These are phyloP conservation scores for Penicillium antarcticum DNA, from an alignment of 495 filamentous ascomycete genomes.

Conservation along the genomic window DNA sequence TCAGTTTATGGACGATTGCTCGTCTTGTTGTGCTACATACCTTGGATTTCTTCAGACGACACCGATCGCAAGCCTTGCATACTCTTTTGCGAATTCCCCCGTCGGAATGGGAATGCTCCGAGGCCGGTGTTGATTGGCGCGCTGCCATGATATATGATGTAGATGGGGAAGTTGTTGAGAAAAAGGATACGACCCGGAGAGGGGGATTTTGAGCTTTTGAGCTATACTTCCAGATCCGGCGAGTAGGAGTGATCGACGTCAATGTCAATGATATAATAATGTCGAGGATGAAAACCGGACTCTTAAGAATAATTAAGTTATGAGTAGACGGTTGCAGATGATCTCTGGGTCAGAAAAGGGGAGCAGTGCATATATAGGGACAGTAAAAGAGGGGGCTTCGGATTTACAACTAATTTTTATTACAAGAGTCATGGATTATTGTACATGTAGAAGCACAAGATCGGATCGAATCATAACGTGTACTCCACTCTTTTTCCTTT, in stretches of 20 bases:
- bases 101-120: slow-evolving; percentile 45
- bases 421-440: neutral
- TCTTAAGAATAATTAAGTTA: slow-evolving; percentile 14
- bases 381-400: slow-evolving; percentile 2
- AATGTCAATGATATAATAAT: slow-evolving; percentile 33
- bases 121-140: slow-evolving; percentile 44
- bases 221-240: slow-evolving; percentile 28
- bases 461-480: slow-evolving; percentile 24
- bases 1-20: slow-evolving; percentile 16
- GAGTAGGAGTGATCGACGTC: slow-evolving; percentile 25
- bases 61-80: slow-evolving; percentile 63
- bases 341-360: neutral
- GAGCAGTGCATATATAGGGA: neutral
- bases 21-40: slow-evolving; percentile 29
- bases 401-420: slow-evolving; percentile 9
- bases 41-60: slow-evolving; percentile 64
- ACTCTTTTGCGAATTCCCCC: slow-evolving; percentile 53
- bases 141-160: slow-evolving; percentile 35
- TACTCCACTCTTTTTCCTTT: slow-evolving; percentile 10
- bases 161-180: slow-evolving; percentile 2
- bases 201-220: slow-evolving; percentile 3
- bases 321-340: slow-evolving; percentile 1
- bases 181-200: neutral
- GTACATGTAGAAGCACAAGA: neutral
- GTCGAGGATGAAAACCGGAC: slow-evolving; percentile 6